Evolutionary conservation across 331 rosid species (phyloP).

Genomic region (Cydonia oblonga): DNA sequence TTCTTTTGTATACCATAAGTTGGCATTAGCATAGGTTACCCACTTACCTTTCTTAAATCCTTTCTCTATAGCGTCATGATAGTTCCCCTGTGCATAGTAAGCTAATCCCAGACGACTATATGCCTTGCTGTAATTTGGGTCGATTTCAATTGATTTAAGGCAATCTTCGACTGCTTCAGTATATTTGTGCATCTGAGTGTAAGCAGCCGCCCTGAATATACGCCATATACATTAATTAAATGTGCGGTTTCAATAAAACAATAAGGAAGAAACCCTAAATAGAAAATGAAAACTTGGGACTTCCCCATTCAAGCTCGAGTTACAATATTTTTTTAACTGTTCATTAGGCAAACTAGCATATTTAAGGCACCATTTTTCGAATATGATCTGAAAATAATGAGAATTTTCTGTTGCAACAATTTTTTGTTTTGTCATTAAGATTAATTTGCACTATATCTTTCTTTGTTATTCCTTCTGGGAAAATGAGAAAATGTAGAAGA

Average conservation of each 20-base stretch:
- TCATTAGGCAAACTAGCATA: neutral
- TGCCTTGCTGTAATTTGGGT: slow-evolving; percentile 83
- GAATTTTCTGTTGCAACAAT: neutral
- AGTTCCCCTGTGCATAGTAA: slow-evolving; percentile 76
- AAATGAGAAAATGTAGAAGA: neutral
- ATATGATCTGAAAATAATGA: neutral
- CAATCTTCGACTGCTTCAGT: slow-evolving; percentile 71
- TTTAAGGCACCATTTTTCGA: neutral
- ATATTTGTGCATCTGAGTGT: slow-evolving; percentile 62
- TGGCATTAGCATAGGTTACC: neutral
- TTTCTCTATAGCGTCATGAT: slow-evolving; percentile 58
- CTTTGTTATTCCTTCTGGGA: neutral
- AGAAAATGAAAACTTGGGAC: no score
- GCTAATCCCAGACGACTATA: slow-evolving; percentile 87
- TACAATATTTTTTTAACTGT: neutral
- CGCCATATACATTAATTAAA: slow-evolving; percentile 10
- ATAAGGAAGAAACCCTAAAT: neutral
- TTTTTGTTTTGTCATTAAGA: neutral
- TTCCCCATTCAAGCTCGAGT: no score
- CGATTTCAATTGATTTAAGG: slow-evolving; percentile 62
- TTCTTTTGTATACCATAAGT: neutral
- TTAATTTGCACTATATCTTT: neutral
- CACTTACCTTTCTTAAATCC: slow-evolving; percentile 73
- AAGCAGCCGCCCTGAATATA: slow-evolving; percentile 84
- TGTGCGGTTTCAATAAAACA: slow-evolving; percentile 7